Conservation (phyloP, 306 rosid species). For the Cercis canadensis region DNA sequence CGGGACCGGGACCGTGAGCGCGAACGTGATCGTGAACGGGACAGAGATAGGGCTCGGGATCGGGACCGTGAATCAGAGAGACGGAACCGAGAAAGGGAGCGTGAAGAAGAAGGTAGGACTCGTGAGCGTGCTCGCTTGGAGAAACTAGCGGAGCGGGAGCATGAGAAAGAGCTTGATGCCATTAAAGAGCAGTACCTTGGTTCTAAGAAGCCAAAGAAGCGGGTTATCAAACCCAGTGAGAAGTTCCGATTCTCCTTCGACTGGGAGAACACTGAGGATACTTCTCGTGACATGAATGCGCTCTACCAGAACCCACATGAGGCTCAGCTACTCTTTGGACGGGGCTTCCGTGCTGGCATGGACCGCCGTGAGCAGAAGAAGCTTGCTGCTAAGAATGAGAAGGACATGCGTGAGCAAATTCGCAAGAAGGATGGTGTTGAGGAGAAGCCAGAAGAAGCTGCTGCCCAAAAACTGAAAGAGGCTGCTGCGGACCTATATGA, state of each 20-base stretch:
- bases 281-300: slow-evolving; percentile 81
- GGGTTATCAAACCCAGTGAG: slow-evolving; percentile 92
- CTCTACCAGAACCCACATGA: slow-evolving; percentile 93
- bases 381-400: slow-evolving; percentile 89
- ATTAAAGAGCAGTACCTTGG: slow-evolving; percentile 91
- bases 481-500: slow-evolving; percentile 82
- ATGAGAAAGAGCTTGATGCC: slow-evolving; percentile 72
- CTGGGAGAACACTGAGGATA: slow-evolving; percentile 94
- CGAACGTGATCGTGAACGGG: slow-evolving; percentile 43
- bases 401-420: slow-evolving; percentile 76
- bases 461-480: slow-evolving; percentile 80
- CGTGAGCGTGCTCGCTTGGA: slow-evolving; percentile 71
- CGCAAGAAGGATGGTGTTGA: slow-evolving; percentile 74
- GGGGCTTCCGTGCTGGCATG: slow-evolving; percentile 92
- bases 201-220: slow-evolving; percentile 86
- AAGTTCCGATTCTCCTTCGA: slow-evolving; percentile 89
- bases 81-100: slow-evolving; percentile 70
- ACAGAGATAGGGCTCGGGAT: slow-evolving; percentile 45
- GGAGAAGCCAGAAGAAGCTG: slow-evolving; percentile 90
- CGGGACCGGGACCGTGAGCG: slow-evolving; percentile 51
- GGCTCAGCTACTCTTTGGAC: slow-evolving; percentile 82
- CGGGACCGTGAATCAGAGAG: slow-evolving; percentile 61
- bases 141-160: slow-evolving; percentile 78
- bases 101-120: slow-evolving; percentile 67
- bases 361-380: slow-evolving; percentile 95